Evolutionary conservation across 352 stramenopile species (phyloP).

Genomic region (Phytophthora idaei): DNA sequence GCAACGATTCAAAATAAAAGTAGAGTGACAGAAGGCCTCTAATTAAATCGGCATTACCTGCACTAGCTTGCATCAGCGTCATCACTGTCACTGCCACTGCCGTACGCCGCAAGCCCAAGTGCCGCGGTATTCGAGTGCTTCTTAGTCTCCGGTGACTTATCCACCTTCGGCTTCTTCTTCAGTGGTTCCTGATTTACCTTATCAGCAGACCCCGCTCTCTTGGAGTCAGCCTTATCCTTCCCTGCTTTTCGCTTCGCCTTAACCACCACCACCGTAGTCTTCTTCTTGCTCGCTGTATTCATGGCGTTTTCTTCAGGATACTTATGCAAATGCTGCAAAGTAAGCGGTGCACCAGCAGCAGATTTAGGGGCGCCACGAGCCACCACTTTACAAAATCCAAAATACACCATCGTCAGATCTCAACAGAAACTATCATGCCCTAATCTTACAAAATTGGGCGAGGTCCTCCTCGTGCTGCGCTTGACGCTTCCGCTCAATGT

Average conservation of each 20-base stretch:
- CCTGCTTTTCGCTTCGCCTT: constrained; percentile 59
- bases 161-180: constrained; percentile 36
- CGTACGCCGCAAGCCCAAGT: constrained; percentile 58
- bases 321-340: constrained; percentile 39
- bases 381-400: constrained; percentile 42
- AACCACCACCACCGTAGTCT: constrained; percentile 48
- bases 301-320: constrained; percentile 36
- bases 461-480: constrained; percentile 79
- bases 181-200: constrained; percentile 6
- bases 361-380: constrained; percentile 54
- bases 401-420: constrained; percentile 5
- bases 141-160: constrained; percentile 5
- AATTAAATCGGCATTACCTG: neutral
- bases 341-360: constrained; percentile 13
- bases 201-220: constrained; percentile 22
- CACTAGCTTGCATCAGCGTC: constrained; percentile 17
- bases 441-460: constrained; percentile 64
- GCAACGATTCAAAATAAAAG: constrained; percentile 18
- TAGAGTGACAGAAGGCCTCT: neutral
- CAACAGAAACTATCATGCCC: neutral
- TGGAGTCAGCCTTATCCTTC: constrained; percentile 24
- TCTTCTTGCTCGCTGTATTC: constrained; percentile 33
- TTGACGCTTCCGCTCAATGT: constrained; percentile 54
- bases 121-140: constrained; percentile 17
- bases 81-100: constrained; percentile 50